Percentiles rank a stretch among this genome's conserved stretches.
phyloP scores from a whole-genome alignment of 495 filamentous ascomycete genomes.

The Achaetomiella virescens region DNA sequence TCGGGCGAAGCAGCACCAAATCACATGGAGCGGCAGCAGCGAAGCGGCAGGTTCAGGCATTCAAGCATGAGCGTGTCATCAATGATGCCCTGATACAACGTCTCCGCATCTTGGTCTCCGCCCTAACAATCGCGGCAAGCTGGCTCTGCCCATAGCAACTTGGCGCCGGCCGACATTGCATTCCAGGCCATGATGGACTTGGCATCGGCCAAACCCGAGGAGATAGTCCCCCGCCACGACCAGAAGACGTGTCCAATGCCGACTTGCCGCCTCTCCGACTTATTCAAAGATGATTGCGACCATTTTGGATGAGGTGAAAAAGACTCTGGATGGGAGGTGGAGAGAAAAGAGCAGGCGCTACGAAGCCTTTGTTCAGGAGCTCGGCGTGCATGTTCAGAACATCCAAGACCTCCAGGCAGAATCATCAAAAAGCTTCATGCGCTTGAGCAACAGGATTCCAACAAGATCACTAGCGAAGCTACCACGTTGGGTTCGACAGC shows the following conservation, averaged over 20 bases:
- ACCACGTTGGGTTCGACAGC: constrained; percentile 87
- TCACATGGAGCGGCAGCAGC: constrained; percentile 82
- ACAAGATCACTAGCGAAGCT: constrained; percentile 90
- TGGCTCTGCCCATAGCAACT: constrained; percentile 59
- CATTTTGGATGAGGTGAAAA: constrained; percentile 88
- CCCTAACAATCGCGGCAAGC: constrained; percentile 43
- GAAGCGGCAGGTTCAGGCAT: constrained; percentile 77
- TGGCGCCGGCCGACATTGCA: constrained; percentile 73
- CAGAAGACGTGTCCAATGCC: constrained; percentile 66
- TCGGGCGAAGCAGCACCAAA: constrained; percentile 93
- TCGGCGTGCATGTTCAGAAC: constrained; percentile 66
- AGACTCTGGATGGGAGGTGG: constrained; percentile 65
- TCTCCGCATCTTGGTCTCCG: not conserved
- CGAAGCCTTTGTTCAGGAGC: constrained; percentile 63
- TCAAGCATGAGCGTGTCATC: constrained; percentile 85
- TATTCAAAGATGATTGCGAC: constrained; percentile 95
- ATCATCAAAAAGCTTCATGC: constrained; percentile 63
- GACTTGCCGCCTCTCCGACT: constrained; percentile 60
- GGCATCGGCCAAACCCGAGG: constrained; percentile 52
- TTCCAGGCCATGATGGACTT: constrained; percentile 82
- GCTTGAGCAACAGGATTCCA: constrained; percentile 77
- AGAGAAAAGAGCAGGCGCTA: constrained; percentile 51
- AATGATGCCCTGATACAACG: constrained; percentile 73
- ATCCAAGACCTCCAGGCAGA: constrained; percentile 71
- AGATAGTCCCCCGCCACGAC: constrained; percentile 69